Percentiles rank a stretch among this genome's conserved stretches.
These are phyloP conservation scores for Metarhizium anisopliae DNA, from an alignment of 2,329 filamentous ascomycete species.

Conservation along the genomic window DNA sequence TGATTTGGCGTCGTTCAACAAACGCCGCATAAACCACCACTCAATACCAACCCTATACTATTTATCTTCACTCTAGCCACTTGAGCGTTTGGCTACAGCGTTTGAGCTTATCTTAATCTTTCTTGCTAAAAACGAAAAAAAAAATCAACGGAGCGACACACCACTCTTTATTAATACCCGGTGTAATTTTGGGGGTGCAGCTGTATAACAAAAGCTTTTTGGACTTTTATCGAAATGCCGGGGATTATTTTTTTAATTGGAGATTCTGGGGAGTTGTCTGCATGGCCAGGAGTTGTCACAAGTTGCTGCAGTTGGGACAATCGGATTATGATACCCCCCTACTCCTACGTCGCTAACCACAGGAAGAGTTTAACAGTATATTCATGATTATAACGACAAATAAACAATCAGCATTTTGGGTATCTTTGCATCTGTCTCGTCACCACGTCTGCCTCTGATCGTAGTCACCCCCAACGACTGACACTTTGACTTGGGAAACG, in stretches of 20 bases:
- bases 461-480: too few species aligned
- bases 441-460: too few species aligned
- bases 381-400: constrained; percentile 12
- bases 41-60: neutral
- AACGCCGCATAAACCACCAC: constrained; percentile 28
- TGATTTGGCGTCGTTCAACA: constrained; percentile 55
- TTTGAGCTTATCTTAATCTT: neutral
- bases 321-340: constrained; percentile 24
- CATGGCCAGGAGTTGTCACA: constrained; percentile 15
- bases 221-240: neutral
- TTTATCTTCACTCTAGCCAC: neutral
- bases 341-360: constrained; percentile 1
- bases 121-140: neutral
- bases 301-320: constrained; percentile 1
- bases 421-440: neutral
- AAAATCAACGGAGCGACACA: neutral
- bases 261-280: constrained; percentile 1
- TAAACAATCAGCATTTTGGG: neutral
- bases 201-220: neutral
- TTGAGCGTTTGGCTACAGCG: neutral
- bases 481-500: neutral
- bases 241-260: neutral
- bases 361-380: constrained; percentile 5
- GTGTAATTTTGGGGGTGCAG: neutral
- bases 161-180: constrained; percentile 3